Base-by-base conservation (phyloP, 1,139 yeast species). In the Magnusiomyces magnusii region DNA sequence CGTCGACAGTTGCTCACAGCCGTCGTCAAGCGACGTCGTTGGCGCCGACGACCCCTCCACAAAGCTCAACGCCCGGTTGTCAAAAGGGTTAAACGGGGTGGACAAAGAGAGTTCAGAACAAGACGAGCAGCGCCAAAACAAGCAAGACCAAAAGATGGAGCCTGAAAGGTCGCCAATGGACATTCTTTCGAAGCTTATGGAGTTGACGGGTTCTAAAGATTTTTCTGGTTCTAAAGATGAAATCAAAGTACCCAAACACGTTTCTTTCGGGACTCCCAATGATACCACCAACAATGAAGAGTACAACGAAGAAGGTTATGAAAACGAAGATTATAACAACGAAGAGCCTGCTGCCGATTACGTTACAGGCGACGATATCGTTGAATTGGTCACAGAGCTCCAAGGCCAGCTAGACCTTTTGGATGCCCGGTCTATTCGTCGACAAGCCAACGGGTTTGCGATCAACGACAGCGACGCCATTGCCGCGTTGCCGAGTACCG, bases 361-460 rank as follows among this genome's bases (percentile, higher is more conserved):
- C 24, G 87, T 85, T 47, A 84, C 91, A 17, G 86, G 87, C 65
- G 95, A 87, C 60, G 98, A 92, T 68, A 75, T 92, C 23, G 89
- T 87, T 1, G 90, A 87, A 67, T 74, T 89, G 54, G 97, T 91
- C 15, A 91, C 91, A 5, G 98, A 92, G 71, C 75, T 92, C 61
- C 97, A 91, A 72, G 86, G 87, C 3, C 97, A 92, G 73, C 78
- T 92, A 66, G 95, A 88, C 57, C 61, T 74, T 47, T 64, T 75
- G 51, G 41, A 75, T 55, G 76, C 78, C 61, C 68, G 73, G 42
- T 69, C 72, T 23, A 63, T 72, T 21, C 69, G 75, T 34, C 67
- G 77, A 54, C 66, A 68, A 1, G 71, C 60, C 25, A 74, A 74
- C 60, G 67, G 69, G 23, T 64, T 66, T 51, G 68, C 69, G n/a